These are phyloP conservation scores for Lyophyllum atratum DNA, from an alignment of 768 basidiomycete species.

Conservation along the genomic window DNA sequence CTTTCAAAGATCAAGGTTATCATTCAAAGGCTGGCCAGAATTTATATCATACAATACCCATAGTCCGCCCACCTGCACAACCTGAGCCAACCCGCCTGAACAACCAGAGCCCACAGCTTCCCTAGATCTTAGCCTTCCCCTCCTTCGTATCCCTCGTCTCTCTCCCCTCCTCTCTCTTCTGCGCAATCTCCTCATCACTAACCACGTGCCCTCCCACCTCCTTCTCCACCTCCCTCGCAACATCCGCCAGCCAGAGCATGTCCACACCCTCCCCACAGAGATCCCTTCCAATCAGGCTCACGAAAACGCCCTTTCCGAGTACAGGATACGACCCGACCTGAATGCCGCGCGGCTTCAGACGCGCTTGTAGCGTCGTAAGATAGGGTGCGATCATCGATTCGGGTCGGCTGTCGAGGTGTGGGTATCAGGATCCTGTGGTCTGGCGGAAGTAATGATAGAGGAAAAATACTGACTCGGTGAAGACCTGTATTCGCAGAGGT, in stretches of 20 bases:
- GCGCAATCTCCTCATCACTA: constrained; percentile 65
- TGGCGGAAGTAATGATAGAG: not conserved
- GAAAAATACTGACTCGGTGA: constrained; percentile 62
- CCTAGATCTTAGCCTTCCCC: constrained; percentile 5
- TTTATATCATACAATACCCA: not conserved
- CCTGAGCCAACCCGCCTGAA: not conserved
- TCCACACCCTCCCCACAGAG: constrained; percentile 36
- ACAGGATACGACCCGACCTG: constrained; percentile 82
- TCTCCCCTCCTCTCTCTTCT: constrained; percentile 38
- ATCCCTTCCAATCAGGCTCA: constrained; percentile 66
- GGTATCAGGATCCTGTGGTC: not conserved
- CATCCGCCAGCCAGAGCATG: constrained; percentile 47
- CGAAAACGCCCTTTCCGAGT: constrained; percentile 65
- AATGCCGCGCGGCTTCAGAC: constrained; percentile 73
- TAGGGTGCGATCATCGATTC: constrained; percentile 88
- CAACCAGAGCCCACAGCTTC: not conserved
- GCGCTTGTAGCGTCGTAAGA: constrained; percentile 73
- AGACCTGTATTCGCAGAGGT: constrained; percentile 80
- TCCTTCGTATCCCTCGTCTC: not conserved
- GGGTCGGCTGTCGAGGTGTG: constrained; percentile 45
- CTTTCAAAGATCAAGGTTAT: too few species aligned
- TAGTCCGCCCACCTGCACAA: not conserved
- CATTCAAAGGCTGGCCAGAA: not conserved
- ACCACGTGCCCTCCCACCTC: constrained; percentile 60
- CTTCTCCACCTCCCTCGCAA: constrained; percentile 64